Evolutionary conservation across 495 filamentous ascomycete species (phyloP).

Genomic region (Hyaloscypha bicolor): DNA sequence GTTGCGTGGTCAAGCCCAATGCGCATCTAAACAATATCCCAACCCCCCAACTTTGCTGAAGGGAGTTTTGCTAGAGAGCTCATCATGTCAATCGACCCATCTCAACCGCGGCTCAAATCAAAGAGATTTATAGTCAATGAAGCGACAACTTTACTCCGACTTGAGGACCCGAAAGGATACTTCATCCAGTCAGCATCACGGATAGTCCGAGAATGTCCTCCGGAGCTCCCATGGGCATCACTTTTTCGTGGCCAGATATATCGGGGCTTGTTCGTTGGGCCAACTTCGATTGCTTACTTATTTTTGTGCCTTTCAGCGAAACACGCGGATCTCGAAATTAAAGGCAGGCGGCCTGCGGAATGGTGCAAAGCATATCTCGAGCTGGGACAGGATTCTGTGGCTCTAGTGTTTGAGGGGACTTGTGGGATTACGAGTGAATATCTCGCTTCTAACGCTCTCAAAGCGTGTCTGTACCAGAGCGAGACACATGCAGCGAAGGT

Average conservation of each 20-base stretch:
- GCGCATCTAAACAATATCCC: no score
- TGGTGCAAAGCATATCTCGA: slow-evolving; percentile 54
- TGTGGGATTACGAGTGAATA: slow-evolving; percentile 62
- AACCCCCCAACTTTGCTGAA: no score
- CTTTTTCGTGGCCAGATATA: not conserved
- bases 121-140: not conserved
- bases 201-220: slow-evolving; percentile 7
- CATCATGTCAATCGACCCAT: not conserved
- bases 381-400: slow-evolving; percentile 42
- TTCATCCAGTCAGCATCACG: not conserved
- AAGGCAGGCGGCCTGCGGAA: slow-evolving; percentile 42
- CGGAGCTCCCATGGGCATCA: slow-evolving; percentile 4
- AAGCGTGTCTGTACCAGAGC: slow-evolving; percentile 32
- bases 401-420: slow-evolving; percentile 10
- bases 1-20: no score
- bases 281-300: slow-evolving; percentile 60
- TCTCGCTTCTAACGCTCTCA: slow-evolving; percentile 53
- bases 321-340: slow-evolving; percentile 49
- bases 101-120: not conserved
- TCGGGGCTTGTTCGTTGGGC: slow-evolving; percentile 58
- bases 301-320: slow-evolving; percentile 53
- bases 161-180: slow-evolving; percentile 11
- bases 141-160: slow-evolving; percentile 9
- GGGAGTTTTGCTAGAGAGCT: not conserved
- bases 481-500: slow-evolving; percentile 45